These are phyloP conservation scores for Candida maesae DNA, from an alignment of 805 yeast species.

Conservation along the genomic window DNA sequence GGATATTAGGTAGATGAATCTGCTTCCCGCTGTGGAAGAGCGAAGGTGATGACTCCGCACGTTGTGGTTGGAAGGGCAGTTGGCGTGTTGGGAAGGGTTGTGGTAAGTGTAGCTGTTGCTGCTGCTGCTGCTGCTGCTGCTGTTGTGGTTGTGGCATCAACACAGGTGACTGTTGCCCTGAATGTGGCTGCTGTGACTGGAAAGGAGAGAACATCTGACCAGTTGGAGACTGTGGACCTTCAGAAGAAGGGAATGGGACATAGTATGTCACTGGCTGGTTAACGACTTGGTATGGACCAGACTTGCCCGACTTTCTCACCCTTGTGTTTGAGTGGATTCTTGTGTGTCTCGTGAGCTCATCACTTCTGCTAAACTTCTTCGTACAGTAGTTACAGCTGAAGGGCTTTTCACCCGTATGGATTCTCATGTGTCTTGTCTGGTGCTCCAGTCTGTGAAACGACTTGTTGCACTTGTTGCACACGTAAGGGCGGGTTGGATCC, in stretches of 20 bases:
- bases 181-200: constrained; percentile 6
- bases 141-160: constrained; percentile 3
- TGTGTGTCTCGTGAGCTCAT: constrained; percentile 82
- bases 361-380: constrained; percentile 75
- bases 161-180: constrained; percentile 4
- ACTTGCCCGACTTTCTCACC: constrained; percentile 38
- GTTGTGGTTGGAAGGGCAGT: constrained; percentile 12
- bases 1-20: constrained; percentile 25
- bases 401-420: constrained; percentile 93
- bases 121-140: constrained; percentile 5
- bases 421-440: constrained; percentile 85
- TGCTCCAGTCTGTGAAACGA: constrained; percentile 88
- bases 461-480: constrained; percentile 79
- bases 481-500: constrained; percentile 58
- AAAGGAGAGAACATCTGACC: constrained; percentile 5
- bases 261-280: constrained; percentile 29
- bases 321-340: constrained; percentile 69
- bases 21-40: constrained; percentile 20
- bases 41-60: constrained; percentile 10
- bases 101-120: background rate
- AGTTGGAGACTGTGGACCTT: constrained; percentile 10
- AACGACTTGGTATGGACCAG: constrained; percentile 10
- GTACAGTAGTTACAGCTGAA: constrained; percentile 78
- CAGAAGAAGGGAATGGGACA: constrained; percentile 18
- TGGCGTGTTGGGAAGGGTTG: constrained; percentile 14